Conservation (phyloP, 345 rosid genomes). For the Hevea brasiliensis region DNA sequence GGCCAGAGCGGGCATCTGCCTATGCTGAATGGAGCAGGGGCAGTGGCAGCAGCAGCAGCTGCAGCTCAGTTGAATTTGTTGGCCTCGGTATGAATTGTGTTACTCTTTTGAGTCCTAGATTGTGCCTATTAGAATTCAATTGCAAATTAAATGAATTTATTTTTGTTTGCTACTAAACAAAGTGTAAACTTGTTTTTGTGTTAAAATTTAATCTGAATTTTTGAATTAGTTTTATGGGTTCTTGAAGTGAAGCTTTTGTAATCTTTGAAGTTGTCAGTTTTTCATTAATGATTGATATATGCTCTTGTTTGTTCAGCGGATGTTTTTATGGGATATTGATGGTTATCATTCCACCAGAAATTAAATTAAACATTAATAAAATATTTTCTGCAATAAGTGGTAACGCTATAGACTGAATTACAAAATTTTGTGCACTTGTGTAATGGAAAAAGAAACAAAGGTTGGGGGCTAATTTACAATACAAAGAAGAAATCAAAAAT, state of each 20-base stretch:
- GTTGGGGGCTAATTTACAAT: too few species aligned
- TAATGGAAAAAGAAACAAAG: too few species aligned
- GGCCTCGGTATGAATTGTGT: slow-evolving; percentile 58
- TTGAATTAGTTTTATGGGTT: neutral
- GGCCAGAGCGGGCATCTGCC: slow-evolving; percentile 82
- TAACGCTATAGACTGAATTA: too few species aligned
- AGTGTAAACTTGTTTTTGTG: neutral
- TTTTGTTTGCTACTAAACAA: neutral
- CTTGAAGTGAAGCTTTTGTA: neutral
- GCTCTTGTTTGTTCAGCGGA: neutral
- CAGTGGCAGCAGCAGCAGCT: slow-evolving; percentile 33
- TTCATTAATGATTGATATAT: neutral
- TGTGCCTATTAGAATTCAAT: neutral
- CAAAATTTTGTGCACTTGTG: too few species aligned
- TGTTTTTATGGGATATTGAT: too few species aligned
- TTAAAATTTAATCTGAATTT: neutral
- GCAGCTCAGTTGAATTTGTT: slow-evolving; percentile 72
- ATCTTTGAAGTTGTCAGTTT: neutral
- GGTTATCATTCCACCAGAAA: too few species aligned
- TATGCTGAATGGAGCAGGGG: slow-evolving; percentile 48
- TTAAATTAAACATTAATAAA: too few species aligned
- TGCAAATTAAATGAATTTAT: neutral
- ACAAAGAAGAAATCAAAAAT: too few species aligned
- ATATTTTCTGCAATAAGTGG: too few species aligned
- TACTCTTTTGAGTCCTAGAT: neutral